Evolutionary conservation across 2,329 filamentous ascomycete species (phyloP).

Genomic region (Penicillium brasilianum): DNA sequence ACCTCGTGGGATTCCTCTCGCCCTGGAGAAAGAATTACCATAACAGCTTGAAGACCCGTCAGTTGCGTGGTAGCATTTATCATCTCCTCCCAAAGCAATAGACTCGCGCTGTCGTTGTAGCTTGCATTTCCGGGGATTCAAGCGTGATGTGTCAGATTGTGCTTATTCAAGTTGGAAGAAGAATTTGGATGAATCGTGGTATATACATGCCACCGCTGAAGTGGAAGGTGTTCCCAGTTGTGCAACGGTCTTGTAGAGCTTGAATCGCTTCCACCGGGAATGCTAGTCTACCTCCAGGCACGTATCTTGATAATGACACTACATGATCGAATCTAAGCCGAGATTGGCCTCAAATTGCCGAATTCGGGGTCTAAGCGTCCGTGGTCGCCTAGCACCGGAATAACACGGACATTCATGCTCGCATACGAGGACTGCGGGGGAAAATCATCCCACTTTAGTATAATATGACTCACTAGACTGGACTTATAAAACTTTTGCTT

Average conservation of each 20-base stretch:
- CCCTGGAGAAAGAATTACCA: not conserved
- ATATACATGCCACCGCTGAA: not conserved
- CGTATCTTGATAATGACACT: too few relatives aligned
- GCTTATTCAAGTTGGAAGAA: not conserved
- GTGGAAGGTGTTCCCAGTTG: not conserved
- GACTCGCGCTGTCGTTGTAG: not conserved
- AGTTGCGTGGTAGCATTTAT: not conserved
- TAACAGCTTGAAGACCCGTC: not conserved
- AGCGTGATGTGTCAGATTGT: not conserved
- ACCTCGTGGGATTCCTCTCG: too few relatives aligned
- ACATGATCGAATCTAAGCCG: not conserved
- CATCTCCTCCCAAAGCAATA: not conserved
- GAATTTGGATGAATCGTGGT: not conserved
- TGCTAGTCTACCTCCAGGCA: too few relatives aligned
- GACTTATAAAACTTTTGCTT: not conserved
- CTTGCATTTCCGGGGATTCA: not conserved
- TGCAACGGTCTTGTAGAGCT: too few relatives aligned
- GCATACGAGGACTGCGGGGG: not conserved
- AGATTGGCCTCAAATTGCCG: slow-evolving; percentile 3
- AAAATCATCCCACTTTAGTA: not conserved
- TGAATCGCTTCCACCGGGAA: too few relatives aligned
- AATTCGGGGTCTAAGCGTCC: not conserved
- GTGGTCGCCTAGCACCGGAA: slow-evolving; percentile 1
- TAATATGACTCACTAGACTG: not conserved
- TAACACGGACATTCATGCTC: not conserved